These are phyloP conservation scores for Aspergillus olivimuriae DNA, from an alignment of 495 filamentous ascomycete genomes.

Conservation along the genomic window DNA sequence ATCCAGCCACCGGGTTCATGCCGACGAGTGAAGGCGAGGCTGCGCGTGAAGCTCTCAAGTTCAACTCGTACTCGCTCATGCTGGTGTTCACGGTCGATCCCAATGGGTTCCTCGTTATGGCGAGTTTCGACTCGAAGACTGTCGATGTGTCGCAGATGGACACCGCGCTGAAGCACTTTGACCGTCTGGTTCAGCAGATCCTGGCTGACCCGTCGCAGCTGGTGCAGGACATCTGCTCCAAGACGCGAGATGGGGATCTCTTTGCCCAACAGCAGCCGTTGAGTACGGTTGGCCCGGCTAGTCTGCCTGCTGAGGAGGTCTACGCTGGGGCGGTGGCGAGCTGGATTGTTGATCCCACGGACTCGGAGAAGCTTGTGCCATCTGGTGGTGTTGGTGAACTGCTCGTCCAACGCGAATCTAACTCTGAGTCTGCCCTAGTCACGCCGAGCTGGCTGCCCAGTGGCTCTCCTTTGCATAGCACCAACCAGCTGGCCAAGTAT, in stretches of 20 bases:
- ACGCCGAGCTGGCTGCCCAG: background rate
- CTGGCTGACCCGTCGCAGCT: background rate
- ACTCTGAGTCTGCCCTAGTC: background rate
- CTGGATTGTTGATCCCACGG: background rate
- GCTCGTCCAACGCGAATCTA: background rate
- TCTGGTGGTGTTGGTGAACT: background rate
- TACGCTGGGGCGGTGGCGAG: background rate
- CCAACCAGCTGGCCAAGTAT: background rate
- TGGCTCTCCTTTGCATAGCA: too few species aligned
- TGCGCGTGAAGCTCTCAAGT: conserved; percentile 57
- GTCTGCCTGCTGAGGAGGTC: background rate
- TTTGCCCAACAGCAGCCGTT: background rate
- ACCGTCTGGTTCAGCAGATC: background rate
- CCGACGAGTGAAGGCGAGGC: conserved; percentile 51
- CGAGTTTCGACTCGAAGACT: conserved; percentile 53
- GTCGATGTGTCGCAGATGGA: conserved; percentile 35
- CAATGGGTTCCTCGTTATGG: conserved; percentile 51
- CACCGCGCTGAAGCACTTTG: background rate
- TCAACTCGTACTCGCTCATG: conserved; percentile 64
- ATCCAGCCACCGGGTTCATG: conserved; percentile 38
- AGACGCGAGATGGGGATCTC: background rate
- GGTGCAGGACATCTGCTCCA: background rate
- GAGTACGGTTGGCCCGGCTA: background rate
- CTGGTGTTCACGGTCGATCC: conserved; percentile 52
- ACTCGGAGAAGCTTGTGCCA: background rate